A percentile compares a stretch with the other conserved stretches of the same genome.
phyloP scores from a whole-genome alignment of 345 rosid genomes.

The Ricinus communis region DNA sequence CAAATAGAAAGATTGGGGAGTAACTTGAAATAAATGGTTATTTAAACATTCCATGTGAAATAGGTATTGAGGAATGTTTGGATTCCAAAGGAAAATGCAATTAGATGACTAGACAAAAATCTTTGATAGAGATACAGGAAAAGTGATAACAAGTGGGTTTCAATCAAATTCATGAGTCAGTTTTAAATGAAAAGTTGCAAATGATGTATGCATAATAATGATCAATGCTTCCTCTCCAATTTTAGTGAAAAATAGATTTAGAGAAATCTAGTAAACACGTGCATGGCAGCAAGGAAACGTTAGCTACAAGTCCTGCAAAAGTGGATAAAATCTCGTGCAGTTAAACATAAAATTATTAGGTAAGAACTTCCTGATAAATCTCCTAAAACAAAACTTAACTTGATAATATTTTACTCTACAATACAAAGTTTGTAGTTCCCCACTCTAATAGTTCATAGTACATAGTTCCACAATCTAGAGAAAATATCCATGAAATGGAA shows the following conservation, averaged over 20 bases:
- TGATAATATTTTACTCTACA: background rate
- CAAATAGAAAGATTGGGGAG: slow-evolving; percentile 8
- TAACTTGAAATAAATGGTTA: background rate
- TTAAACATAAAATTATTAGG: background rate
- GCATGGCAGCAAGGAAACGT: background rate
- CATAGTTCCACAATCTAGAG: background rate
- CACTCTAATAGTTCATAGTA: background rate
- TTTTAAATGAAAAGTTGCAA: background rate
- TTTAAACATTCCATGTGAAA: background rate
- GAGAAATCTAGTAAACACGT: background rate
- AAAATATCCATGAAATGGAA: background rate
- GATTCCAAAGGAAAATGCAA: background rate
- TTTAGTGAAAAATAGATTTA: background rate
- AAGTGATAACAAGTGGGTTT: background rate
- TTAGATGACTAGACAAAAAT: background rate
- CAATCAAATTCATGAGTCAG: background rate
- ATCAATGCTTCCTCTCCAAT: background rate
- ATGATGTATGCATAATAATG: background rate
- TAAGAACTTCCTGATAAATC: background rate
- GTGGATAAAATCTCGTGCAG: background rate
- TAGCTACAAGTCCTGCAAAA: background rate
- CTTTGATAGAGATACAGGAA: background rate
- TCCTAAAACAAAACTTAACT: background rate
- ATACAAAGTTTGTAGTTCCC: background rate
- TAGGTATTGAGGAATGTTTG: background rate